Evolutionary conservation across 176 grass and related monocot species (phyloP), one percentile per base, ranked within the genome.

Genomic region (Carex littledalei): DNA sequence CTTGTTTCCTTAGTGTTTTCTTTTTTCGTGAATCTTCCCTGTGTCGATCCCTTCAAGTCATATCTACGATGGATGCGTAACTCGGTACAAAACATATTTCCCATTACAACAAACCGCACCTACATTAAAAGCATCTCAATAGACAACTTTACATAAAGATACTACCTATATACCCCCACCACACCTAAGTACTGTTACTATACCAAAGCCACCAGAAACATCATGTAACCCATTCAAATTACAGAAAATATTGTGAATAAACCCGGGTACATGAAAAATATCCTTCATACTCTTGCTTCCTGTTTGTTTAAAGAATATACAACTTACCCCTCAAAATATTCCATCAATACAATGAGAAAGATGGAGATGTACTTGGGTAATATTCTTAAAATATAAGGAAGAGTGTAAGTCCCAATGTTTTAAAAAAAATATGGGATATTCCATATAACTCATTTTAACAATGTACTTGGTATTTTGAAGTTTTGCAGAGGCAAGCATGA

Each of bases 21-120:
- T 32, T 88, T 95, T 57, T 89, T 95, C 52, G 96, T 98, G 66
- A 83, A 98, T 64, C 96, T 91, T 21, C 96, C 96, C 86, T 94
- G 91, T 64, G 92, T 91, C 57, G 96, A 98, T 45, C 96, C 96
- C 79, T 98, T 95, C 61, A 98, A 90, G 77, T 98, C 96, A 31
- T 98, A 98, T 85, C 94, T 94, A 34, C 88, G 93, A 65, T 95
- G 96, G 87, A 98, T 98, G 31, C 89, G 89, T 59, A 98, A 78
- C 73, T 95, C 96, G 16, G 93, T 98, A 76, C 96, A 92, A 72
- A 98, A 98, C 96, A 98, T 98, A 85, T 98, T 98, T 61, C 96
- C 96, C 96, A 98, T 98, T 49, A 98, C 93, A 50, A 95, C 93
- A 89, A 98, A 98, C 35, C 96, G 93, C 18, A 98, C 91, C 96